Conservation (phyloP, 2,329 filamentous ascomycete genomes). For the Colletotrichum higginsianum region DNA sequence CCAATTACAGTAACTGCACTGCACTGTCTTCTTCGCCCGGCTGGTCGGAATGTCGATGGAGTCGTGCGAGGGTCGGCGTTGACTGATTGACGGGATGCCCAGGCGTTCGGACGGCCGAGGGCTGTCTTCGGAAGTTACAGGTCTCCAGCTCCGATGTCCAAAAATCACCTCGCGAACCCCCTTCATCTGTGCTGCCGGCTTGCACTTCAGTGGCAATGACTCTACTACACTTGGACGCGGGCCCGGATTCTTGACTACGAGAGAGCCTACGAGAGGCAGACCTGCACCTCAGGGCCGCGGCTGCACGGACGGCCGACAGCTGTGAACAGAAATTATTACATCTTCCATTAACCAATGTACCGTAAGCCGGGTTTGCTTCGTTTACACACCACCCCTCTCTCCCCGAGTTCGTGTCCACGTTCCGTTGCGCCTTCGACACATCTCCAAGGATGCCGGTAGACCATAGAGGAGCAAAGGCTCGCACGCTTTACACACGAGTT, state of each 20-base stretch:
- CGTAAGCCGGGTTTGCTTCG: neutral
- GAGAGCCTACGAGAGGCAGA: neutral
- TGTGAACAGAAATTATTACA: neutral
- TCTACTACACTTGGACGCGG: neutral
- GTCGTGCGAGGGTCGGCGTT: neutral
- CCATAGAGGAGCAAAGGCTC: neutral
- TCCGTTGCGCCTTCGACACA: neutral
- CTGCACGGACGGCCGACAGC: neutral
- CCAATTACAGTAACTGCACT: neutral
- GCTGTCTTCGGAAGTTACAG: conserved; percentile 21
- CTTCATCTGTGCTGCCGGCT: neutral
- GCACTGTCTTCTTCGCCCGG: neutral
- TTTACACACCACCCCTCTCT: neutral
- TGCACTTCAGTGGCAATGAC: neutral
- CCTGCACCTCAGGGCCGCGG: neutral
- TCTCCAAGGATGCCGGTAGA: neutral
- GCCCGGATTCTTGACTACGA: neutral
- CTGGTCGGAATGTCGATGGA: neutral
- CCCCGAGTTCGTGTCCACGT: conserved; percentile 1
- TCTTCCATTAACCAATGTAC: conserved; percentile 17
- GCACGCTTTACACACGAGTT: conserved; percentile 6
- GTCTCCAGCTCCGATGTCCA: conserved; percentile 20
- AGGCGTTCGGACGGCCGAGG: conserved; percentile 39
- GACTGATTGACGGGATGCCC: neutral
- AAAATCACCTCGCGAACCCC: neutral